A percentile compares a stretch with the other conserved stretches of the same genome.
These are phyloP conservation scores for Terfezia boudieri DNA, from an alignment of 495 filamentous ascomycete species.

Conservation along the genomic window DNA sequence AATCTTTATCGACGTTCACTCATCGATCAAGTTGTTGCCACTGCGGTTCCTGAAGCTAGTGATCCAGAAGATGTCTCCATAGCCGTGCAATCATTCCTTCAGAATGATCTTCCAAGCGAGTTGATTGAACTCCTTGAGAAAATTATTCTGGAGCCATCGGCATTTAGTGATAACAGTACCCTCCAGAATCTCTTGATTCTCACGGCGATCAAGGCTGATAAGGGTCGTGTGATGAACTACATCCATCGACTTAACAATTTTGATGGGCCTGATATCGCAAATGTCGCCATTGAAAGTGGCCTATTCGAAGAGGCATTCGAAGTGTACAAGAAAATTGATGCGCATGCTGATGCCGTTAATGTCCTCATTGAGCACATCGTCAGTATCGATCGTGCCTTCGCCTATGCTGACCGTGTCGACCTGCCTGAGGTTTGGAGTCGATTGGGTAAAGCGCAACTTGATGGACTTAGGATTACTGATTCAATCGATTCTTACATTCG, in stretches of 20 bases:
- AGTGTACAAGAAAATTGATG: slow-evolving; percentile 92
- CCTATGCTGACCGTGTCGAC: slow-evolving; percentile 90
- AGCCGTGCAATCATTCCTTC: slow-evolving; percentile 81
- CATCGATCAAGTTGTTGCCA: slow-evolving; percentile 90
- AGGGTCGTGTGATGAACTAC: slow-evolving; percentile 87
- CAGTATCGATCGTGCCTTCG: slow-evolving; percentile 93
- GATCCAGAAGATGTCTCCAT: slow-evolving; percentile 91
- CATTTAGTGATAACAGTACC: slow-evolving; percentile 90
- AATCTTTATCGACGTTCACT: slow-evolving; percentile 83
- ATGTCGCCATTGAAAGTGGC: slow-evolving; percentile 81
- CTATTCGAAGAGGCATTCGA: slow-evolving; percentile 95
- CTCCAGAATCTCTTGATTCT: slow-evolving; percentile 94
- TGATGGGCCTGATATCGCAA: slow-evolving; percentile 75
- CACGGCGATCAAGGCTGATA: slow-evolving; percentile 92
- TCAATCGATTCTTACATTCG: slow-evolving; percentile 94
- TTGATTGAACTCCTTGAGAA: slow-evolving; percentile 96
- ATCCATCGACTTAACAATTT: slow-evolving; percentile 78
- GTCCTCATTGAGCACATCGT: slow-evolving; percentile 94
- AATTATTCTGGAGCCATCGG: slow-evolving; percentile 92
- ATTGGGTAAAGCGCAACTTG: slow-evolving; percentile 94
- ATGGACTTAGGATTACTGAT: slow-evolving; percentile 82
- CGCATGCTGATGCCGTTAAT: slow-evolving; percentile 64
- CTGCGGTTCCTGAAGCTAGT: slow-evolving; percentile 80
- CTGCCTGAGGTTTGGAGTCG: slow-evolving; percentile 96
- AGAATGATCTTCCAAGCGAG: slow-evolving; percentile 73